Conservation (phyloP, 2,329 filamentous ascomycete genomes). For the Aureobasidium sp. region DNA sequence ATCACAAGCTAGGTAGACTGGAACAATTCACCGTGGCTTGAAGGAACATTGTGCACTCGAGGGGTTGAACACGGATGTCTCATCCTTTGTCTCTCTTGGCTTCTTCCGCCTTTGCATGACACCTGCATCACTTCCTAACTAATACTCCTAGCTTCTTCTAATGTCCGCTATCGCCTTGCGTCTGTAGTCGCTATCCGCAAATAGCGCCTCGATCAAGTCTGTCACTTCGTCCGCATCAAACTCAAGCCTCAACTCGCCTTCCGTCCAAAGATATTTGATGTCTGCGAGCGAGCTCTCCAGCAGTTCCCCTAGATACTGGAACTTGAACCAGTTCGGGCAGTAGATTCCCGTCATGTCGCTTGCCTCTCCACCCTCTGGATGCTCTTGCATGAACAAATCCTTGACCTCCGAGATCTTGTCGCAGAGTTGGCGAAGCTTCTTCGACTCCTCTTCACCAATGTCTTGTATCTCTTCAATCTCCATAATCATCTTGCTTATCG, state of each 20-base stretch:
- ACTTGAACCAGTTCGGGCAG: constrained; percentile 55
- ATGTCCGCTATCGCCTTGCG: constrained; percentile 51
- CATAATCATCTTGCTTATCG: constrained; percentile 50
- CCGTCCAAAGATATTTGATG: constrained; percentile 56
- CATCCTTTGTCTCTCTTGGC: neutral
- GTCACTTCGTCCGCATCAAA: constrained; percentile 54
- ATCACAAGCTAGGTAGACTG: neutral
- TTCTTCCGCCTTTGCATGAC: constrained; percentile 2
- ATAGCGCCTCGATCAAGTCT: constrained; percentile 55
- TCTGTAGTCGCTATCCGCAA: constrained; percentile 53
- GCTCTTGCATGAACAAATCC: constrained; percentile 46
- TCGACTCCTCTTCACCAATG: constrained; percentile 55
- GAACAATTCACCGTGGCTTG: neutral
- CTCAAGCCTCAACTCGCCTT: constrained; percentile 54
- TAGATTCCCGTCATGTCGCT: constrained; percentile 50
- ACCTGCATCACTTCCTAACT: neutral
- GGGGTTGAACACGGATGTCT: neutral
- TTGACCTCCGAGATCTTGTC: constrained; percentile 47
- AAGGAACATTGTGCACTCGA: neutral
- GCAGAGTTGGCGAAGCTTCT: constrained; percentile 49
- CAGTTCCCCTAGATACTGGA: constrained; percentile 56
- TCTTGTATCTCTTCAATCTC: constrained; percentile 56
- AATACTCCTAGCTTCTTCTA: constrained; percentile 19
- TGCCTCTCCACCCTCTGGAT: constrained; percentile 28
- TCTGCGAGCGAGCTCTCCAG: constrained; percentile 54